A percentile compares a stretch with the other conserved stretches of the same genome.
Evolutionary conservation across 225 moss, liverwort and hornwort genomes (phyloP).

Genomic region (Neckera pumila): DNA sequence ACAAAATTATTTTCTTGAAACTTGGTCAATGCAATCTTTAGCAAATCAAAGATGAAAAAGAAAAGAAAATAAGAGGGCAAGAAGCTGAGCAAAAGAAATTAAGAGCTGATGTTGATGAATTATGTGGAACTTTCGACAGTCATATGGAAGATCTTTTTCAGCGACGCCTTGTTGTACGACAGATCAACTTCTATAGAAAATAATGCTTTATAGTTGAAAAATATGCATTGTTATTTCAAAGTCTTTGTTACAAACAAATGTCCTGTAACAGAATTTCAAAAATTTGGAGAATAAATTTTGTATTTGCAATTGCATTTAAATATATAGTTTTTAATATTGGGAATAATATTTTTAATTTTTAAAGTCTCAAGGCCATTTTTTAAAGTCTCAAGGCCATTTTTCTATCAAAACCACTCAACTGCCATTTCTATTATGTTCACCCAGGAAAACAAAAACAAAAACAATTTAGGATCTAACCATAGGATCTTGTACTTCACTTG

Average conservation of each 20-base stretch:
- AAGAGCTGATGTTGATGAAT: slow-evolving; percentile 43
- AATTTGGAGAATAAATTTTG: too few relatives aligned
- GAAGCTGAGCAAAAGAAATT: slow-evolving; percentile 71
- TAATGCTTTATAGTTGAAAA: not conserved
- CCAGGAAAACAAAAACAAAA: too few relatives aligned
- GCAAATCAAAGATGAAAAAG: slow-evolving; percentile 80
- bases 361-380: too few relatives aligned
- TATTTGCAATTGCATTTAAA: not conserved
- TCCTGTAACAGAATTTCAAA: not conserved
- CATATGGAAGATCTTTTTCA: slow-evolving; percentile 59
- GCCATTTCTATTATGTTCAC: too few relatives aligned
- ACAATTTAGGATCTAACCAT: too few relatives aligned
- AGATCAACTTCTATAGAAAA: too few relatives aligned
- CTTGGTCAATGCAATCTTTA: not conserved
- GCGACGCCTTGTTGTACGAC: slow-evolving; percentile 41
- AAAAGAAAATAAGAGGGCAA: slow-evolving; percentile 61
- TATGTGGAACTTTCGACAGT: slow-evolving; percentile 48
- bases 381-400: too few relatives aligned
- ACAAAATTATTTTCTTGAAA: not conserved
- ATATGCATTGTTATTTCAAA: not conserved
- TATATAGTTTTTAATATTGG: too few relatives aligned
- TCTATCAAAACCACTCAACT: too few relatives aligned
- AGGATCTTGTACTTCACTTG: too few relatives aligned
- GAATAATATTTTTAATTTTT: accelerated
- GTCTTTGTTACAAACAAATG: not conserved